Evolutionary conservation across 805 yeast genomes (phyloP).

Genomic region (Wickerhamomyces canadensis): DNA sequence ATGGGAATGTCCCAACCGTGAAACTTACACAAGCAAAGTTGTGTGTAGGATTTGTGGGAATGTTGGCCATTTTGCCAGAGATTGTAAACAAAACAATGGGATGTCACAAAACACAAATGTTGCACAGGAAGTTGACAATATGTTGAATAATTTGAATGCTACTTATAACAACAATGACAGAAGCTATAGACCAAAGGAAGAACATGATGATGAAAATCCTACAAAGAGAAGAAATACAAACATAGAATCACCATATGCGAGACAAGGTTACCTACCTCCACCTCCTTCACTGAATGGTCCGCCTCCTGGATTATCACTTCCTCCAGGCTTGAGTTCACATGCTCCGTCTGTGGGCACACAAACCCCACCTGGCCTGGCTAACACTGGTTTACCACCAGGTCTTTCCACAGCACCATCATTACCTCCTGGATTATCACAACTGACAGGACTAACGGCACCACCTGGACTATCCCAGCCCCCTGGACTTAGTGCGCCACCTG

Average conservation of each 20-base stretch:
- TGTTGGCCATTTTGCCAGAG: slow-evolving; percentile 82
- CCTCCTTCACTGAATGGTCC: not conserved
- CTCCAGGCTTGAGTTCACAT: slow-evolving; percentile 20
- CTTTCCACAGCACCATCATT: slow-evolving; percentile 14
- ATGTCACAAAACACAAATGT: slow-evolving; percentile 20
- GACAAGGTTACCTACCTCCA: not conserved
- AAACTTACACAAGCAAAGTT: slow-evolving; percentile 46
- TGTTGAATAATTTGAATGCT: slow-evolving; percentile 45
- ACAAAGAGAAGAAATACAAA: slow-evolving; percentile 11
- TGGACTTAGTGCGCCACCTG: slow-evolving; percentile 4
- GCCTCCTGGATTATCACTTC: slow-evolving; percentile 19
- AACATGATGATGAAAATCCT: slow-evolving; percentile 2
- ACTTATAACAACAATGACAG: slow-evolving; percentile 2
- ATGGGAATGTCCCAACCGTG: slow-evolving; percentile 57
- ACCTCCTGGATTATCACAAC: slow-evolving; percentile 10
- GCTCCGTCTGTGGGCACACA: slow-evolving; percentile 25
- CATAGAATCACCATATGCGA: slow-evolving; percentile 1
- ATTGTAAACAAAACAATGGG: slow-evolving; percentile 45
- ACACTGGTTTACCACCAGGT: slow-evolving; percentile 26
- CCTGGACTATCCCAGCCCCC: slow-evolving; percentile 7
- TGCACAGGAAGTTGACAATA: slow-evolving; percentile 44
- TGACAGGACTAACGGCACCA: slow-evolving; percentile 14
- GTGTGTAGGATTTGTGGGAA: slow-evolving; percentile 77
- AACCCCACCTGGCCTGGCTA: slow-evolving; percentile 20
- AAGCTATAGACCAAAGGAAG: not conserved